These are phyloP conservation scores for Lentinula sp. DNA, from an alignment of 768 basidiomycete genomes.

Conservation along the genomic window DNA sequence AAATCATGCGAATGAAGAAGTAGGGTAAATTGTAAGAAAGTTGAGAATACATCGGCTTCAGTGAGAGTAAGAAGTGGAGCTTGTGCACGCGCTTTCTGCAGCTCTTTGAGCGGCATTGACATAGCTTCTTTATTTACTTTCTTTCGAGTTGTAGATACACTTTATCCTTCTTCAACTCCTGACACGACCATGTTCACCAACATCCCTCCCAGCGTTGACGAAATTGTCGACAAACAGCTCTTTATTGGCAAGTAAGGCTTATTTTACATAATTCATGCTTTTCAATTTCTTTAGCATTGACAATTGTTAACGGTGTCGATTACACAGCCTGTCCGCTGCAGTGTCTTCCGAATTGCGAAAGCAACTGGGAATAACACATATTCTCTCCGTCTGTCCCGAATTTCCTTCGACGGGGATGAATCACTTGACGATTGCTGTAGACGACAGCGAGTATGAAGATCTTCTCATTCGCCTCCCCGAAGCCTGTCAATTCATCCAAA, in stretches of 20 bases:
- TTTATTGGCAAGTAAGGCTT: conserved; percentile 37
- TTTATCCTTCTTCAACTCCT: not conserved
- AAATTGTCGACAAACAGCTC: conserved; percentile 30
- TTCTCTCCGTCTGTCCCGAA: conserved; percentile 55
- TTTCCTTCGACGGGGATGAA: conserved; percentile 35
- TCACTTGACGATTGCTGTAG: conserved; percentile 33
- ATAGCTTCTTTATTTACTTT: not conserved
- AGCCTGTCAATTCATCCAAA: conserved; percentile 57
- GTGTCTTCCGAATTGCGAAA: conserved; percentile 21
- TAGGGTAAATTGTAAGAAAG: not conserved
- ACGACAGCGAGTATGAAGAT: conserved; percentile 43
- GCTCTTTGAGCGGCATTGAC: not conserved
- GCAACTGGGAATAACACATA: conserved; percentile 41
- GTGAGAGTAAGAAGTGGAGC: no score
- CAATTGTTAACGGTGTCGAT: not conserved
- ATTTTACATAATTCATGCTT: not conserved
- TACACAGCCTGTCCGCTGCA: conserved; percentile 30
- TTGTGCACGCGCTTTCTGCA: not conserved
- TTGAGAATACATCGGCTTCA: no score
- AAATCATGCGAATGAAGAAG: not conserved
- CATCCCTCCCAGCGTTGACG: conserved; percentile 22
- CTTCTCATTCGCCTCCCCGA: conserved; percentile 60
- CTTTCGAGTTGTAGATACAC: not conserved
- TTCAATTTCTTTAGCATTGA: not conserved
- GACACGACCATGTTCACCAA: not conserved